These are phyloP conservation scores for Euphorbia corollata DNA, from an alignment of 441 rosid genomes.

Conservation along the genomic window DNA sequence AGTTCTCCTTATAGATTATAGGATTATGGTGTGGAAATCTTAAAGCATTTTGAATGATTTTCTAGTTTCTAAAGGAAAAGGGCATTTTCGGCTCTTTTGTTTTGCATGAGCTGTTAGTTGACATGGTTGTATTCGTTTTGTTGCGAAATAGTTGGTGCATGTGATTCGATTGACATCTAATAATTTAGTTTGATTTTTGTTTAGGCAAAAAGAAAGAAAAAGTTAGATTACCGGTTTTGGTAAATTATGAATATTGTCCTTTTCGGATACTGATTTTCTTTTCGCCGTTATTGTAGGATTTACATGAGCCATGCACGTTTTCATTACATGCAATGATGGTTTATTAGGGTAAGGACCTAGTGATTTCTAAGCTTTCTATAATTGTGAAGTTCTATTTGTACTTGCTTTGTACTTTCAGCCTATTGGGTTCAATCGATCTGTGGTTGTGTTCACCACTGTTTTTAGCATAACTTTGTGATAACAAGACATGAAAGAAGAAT, in stretches of 20 bases:
- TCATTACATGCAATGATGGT: no score
- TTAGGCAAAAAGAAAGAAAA: neutral
- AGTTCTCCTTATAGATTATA: no score
- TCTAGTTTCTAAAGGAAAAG: neutral
- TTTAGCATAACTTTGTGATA: no score
- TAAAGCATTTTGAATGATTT: no score
- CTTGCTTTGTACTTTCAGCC: no score
- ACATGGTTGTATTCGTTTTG: neutral
- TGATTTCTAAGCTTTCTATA: no score
- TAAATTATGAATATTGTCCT: neutral
- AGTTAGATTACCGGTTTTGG: neutral
- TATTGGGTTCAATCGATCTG: no score
- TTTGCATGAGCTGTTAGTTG: neutral
- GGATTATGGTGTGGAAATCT: no score
- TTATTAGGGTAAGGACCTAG: no score
- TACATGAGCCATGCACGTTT: conserved; percentile 21
- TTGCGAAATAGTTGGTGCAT: neutral
- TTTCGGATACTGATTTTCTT: neutral
- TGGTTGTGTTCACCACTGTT: no score
- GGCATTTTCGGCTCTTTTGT: neutral
- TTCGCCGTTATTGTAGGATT: neutral
- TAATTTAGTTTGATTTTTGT: neutral
- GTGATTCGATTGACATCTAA: neutral
- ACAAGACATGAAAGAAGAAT: no score
- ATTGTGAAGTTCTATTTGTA: no score